Percentiles rank a stretch among this genome's conserved stretches.
Evolutionary conservation across 208 protist genomes (phyloP).

Genomic region (Naegleria fowleri): DNA sequence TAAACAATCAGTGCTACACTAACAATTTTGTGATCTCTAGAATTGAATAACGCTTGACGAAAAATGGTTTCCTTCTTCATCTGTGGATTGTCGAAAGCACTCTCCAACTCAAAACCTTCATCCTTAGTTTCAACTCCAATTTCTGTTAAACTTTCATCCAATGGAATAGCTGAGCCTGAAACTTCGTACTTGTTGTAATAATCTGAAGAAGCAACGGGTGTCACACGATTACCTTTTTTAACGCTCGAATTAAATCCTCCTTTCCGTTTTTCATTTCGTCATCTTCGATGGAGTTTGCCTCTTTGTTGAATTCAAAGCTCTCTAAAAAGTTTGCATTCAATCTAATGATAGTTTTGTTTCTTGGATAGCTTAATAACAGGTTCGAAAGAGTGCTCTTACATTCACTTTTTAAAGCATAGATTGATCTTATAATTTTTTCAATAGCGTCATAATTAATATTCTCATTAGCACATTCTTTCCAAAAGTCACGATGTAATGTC

Average conservation of each 20-base stretch:
- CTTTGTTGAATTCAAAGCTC: neutral
- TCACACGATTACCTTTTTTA: neutral
- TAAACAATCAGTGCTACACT: neutral
- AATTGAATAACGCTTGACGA: neutral
- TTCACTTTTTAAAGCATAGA: neutral
- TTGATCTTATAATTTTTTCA: neutral
- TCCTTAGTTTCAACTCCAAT: neutral
- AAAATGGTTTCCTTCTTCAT: neutral
- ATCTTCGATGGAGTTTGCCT: neutral
- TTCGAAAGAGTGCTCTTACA: neutral
- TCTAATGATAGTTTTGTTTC: neutral
- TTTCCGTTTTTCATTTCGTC: neutral
- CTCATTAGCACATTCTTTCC: neutral
- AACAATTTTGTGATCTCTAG: neutral
- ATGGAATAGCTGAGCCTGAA: neutral
- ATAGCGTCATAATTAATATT: neutral
- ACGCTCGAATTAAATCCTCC: neutral
- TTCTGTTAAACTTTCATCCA: neutral
- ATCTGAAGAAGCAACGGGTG: no score
- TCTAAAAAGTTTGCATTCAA: neutral
- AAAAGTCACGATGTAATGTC: neutral
- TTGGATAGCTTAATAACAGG: neutral
- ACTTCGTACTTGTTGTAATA: neutral
- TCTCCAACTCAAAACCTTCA: neutral
- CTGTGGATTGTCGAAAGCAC: neutral